Percentiles rank a stretch among this genome's conserved stretches.
Evolutionary conservation across 345 rosid genomes (phyloP).

Genomic region (Euphorbia lathyris): DNA sequence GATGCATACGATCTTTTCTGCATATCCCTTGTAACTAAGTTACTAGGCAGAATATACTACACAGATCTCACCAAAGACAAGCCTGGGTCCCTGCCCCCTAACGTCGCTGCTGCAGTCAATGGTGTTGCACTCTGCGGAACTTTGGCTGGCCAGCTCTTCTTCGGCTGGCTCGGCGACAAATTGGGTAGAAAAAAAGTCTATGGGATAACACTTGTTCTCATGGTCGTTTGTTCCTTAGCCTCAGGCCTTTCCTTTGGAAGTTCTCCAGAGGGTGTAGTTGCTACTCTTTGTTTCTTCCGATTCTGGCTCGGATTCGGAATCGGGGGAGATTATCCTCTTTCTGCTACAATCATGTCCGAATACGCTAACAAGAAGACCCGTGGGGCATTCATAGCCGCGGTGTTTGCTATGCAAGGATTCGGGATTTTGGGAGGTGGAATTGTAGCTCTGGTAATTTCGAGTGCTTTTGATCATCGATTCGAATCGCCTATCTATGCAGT

Average conservation of each 20-base stretch:
- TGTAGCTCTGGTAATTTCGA: slow-evolving; percentile 15
- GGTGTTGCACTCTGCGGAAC: slow-evolving; percentile 30
- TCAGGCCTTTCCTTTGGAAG: slow-evolving; percentile 26
- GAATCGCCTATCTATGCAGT: slow-evolving; percentile 4
- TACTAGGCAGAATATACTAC: slow-evolving; percentile 28
- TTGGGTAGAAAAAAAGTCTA: slow-evolving; percentile 30
- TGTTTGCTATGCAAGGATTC: slow-evolving; percentile 34
- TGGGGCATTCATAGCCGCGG: slow-evolving; percentile 29
- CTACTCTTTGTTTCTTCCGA: slow-evolving; percentile 30
- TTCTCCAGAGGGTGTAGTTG: neutral
- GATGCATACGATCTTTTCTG: slow-evolving; percentile 31
- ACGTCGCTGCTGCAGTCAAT: slow-evolving; percentile 19
- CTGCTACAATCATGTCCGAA: slow-evolving; percentile 34
- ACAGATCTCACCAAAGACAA: neutral
- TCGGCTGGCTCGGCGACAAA: slow-evolving; percentile 34
- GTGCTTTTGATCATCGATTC: slow-evolving; percentile 18
- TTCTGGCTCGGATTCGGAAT: slow-evolving; percentile 36
- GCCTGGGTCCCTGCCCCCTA: slow-evolving; percentile 21
- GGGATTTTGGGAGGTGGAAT: slow-evolving; percentile 32
- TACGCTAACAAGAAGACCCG: slow-evolving; percentile 32
- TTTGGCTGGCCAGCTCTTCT: slow-evolving; percentile 25
- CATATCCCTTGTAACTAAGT: slow-evolving; percentile 21
- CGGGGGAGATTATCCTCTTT: slow-evolving; percentile 29
- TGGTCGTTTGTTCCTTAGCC: slow-evolving; percentile 24
- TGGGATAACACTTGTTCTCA: slow-evolving; percentile 27